phyloP scores from a whole-genome alignment of 1,284 basidiomycete genomes.

The Boletus sp. region DNA sequence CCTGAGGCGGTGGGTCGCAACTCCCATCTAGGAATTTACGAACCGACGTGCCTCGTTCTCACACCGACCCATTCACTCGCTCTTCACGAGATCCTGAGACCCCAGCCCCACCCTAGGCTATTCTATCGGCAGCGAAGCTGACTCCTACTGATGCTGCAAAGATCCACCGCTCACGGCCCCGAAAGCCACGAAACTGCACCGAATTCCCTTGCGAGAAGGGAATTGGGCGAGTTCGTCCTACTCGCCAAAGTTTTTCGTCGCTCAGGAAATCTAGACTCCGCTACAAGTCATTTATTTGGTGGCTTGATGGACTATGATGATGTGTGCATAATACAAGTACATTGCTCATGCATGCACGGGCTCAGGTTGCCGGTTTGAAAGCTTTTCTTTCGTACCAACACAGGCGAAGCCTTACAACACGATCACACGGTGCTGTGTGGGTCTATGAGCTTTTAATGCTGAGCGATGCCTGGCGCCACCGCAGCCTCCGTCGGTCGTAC shows the following conservation, averaged over 20 bases:
- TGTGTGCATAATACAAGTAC: neutral
- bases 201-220: neutral
- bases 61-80: conserved; percentile 7
- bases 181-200: conserved; percentile 6
- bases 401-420: neutral
- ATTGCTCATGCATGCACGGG: conserved; percentile 4
- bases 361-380: conserved; percentile 1
- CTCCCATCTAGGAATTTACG: conserved; percentile 15
- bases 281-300: conserved; percentile 31
- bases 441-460: conserved; percentile 1
- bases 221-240: neutral
- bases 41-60: conserved; percentile 14
- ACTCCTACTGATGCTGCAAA: neutral
- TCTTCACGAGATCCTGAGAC: conserved; percentile 6
- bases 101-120: neutral
- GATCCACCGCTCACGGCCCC: conserved; percentile 19
- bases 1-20: conserved; percentile 14
- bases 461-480: conserved; percentile 28
- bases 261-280: conserved; percentile 10
- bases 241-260: neutral
- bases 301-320: conserved; percentile 25
- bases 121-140: conserved; percentile 13
- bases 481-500: conserved; percentile 8
- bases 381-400: neutral
- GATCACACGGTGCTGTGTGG: conserved; percentile 18